phyloP scores from a whole-genome alignment of 169 alveolate genomes.

The Blepharisma undulans region DNA sequence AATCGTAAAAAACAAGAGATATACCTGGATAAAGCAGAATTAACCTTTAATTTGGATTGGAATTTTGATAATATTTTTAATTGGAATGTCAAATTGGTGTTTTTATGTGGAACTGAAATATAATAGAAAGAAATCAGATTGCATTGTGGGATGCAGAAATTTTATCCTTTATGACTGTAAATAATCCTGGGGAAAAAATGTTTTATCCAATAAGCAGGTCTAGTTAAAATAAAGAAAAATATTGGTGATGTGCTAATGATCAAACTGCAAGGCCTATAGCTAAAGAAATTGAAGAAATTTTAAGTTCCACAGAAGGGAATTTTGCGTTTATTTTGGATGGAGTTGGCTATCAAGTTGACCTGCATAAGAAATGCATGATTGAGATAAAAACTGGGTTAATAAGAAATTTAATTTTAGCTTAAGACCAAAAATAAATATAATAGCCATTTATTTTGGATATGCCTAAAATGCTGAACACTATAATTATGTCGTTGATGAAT shows the following conservation, averaged over 20 bases:
- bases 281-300: slow-evolving; percentile 30
- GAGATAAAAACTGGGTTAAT: neutral
- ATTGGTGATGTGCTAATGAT: slow-evolving; percentile 30
- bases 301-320: slow-evolving; percentile 5
- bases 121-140: neutral
- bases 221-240: neutral
- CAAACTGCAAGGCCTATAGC: slow-evolving; percentile 22
- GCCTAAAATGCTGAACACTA: too few relatives aligned
- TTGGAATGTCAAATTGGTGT: slow-evolving; percentile 34
- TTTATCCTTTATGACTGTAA: neutral
- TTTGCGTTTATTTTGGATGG: neutral
- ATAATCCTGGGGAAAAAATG: neutral
- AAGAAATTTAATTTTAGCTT: neutral
- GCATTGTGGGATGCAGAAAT: slow-evolving; percentile 12
- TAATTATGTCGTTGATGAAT: neutral
- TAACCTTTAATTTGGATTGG: neutral
- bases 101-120: slow-evolving; percentile 22
- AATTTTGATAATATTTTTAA: slow-evolving; percentile 1
- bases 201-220: slow-evolving; percentile 14
- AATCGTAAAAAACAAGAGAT: neutral
- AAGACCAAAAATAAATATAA: too few relatives aligned
- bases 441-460: too few relatives aligned
- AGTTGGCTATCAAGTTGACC: neutral
- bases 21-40: slow-evolving; percentile 31
- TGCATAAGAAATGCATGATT: neutral